Percentiles rank a stretch among this genome's conserved stretches.
These are phyloP conservation scores for Teratosphaeria viscida DNA, from an alignment of 2,329 filamentous ascomycete genomes.

Conservation along the genomic window DNA sequence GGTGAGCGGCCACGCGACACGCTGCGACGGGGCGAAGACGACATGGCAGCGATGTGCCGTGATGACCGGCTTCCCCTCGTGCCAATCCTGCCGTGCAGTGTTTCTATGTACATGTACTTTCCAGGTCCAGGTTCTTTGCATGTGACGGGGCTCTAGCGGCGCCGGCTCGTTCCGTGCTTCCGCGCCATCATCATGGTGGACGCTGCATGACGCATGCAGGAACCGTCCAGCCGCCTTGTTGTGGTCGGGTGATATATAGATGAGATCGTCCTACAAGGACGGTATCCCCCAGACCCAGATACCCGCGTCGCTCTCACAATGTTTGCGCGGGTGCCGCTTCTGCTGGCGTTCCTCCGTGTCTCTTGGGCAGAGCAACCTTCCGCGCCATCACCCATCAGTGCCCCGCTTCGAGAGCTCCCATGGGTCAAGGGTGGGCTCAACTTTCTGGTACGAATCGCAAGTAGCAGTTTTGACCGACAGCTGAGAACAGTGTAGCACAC, in stretches of 20 bases:
- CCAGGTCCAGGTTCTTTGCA: neutral
- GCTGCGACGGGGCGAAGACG: conserved; percentile 20
- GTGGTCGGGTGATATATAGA: neutral
- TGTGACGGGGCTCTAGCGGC: neutral
- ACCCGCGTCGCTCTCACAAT: conserved; percentile 1
- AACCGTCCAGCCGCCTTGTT: neutral
- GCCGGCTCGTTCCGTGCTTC: neutral
- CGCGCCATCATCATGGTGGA: neutral
- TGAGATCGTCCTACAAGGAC: neutral
- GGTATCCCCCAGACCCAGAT: neutral
- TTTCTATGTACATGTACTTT: neutral
- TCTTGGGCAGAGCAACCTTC: conserved; percentile 55
- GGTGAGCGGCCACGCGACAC: conserved; percentile 31
- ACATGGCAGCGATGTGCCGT: conserved; percentile 1
- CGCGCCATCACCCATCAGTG: conserved; percentile 65
- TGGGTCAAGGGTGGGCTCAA: conserved; percentile 86
- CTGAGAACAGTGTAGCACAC: conserved; percentile 48
- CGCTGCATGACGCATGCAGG: neutral
- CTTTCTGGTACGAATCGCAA: conserved; percentile 41
- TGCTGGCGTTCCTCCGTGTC: conserved; percentile 16
- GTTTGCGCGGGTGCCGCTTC: conserved; percentile 10
- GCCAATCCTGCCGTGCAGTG: neutral
- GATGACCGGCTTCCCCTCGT: neutral
- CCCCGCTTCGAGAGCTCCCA: conserved; percentile 70
- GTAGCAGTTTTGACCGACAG: neutral